phyloP scores from a whole-genome alignment of 345 rosid species.

The Acer negundo region DNA sequence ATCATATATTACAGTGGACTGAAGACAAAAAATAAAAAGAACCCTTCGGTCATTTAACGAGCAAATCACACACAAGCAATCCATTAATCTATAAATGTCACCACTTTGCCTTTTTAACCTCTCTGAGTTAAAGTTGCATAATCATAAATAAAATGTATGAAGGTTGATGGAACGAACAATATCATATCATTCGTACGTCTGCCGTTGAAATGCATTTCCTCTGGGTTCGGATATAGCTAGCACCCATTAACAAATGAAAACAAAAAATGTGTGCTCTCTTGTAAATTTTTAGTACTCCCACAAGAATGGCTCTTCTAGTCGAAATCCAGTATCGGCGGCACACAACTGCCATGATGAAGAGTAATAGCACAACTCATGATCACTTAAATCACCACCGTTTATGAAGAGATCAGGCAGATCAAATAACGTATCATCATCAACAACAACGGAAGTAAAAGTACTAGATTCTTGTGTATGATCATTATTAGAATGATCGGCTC shows the following conservation, averaged over 20 bases:
- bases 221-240: too few relatives aligned
- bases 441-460: constrained; percentile 18
- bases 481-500: constrained; percentile 35
- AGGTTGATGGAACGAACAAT: not conserved
- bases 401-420: constrained; percentile 81
- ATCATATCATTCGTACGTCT: not conserved
- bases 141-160: not conserved
- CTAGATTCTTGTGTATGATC: constrained; percentile 41
- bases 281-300: constrained; percentile 35
- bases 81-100: not conserved
- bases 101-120: not conserved
- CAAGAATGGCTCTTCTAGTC: constrained; percentile 63
- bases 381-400: constrained; percentile 38
- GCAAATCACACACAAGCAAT: not conserved
- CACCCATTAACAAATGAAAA: not conserved
- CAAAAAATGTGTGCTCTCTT: not conserved
- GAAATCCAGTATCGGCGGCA: constrained; percentile 58
- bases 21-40: not conserved
- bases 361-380: constrained; percentile 43
- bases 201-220: too few relatives aligned
- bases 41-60: not conserved
- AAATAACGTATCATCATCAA: constrained; percentile 55
- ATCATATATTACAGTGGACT: constrained; percentile 7
- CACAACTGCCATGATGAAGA: constrained; percentile 62
- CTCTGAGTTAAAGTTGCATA: not conserved